Evolutionary conservation across 345 rosid species (phyloP), one percentile per base, ranked within the genome.

Genomic region (Gossypium raimondii): DNA sequence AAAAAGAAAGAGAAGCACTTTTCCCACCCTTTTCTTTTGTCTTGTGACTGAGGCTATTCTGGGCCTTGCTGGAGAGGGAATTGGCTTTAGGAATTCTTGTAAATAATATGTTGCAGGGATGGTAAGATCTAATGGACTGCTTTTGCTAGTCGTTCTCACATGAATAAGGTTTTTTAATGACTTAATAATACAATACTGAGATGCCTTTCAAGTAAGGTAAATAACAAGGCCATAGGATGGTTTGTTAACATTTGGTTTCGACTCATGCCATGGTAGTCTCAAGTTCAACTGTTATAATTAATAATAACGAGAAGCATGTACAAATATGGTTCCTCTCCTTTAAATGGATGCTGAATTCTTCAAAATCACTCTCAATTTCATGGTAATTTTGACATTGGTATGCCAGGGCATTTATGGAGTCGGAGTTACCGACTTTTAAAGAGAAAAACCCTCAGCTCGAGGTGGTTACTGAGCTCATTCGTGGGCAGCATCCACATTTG

Each of bases 401-500:
- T 73, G 57, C 27, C 82, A 90, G 97, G 87, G 96, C 89, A 58
- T 95, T 93, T 82, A 90, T 95, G 87, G 98, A 91, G 76, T 82
- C 93, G 2, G 85, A 90, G 22, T 85, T 95, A 75, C 90, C 92
- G 29, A 74, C 82, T 51, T 83, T 91, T 20, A 88, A 84, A 66
- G 93, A 82, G 83, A 81, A 74, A 65, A 93, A 91, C 76, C 94
- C 98, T 68, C 97, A 93, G 76, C 84, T 92, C 13, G 90, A 92
- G 60, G 89, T 94, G 74, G 81, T 90, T 6, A 80, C 88, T 1
- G 98, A 94, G 80, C 90, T 87, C 43, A 81, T 85, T 24, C 88
- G 94, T 2, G 97, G 98, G 55, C 97, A 92, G 63, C 98, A 89
- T 88, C 98, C 97, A 51, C 84, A 66, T 69, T 77, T 94, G 82